Base-by-base conservation (phyloP, 2,329 filamentous ascomycete species). In the Aspergillus quadrilineatus region DNA sequence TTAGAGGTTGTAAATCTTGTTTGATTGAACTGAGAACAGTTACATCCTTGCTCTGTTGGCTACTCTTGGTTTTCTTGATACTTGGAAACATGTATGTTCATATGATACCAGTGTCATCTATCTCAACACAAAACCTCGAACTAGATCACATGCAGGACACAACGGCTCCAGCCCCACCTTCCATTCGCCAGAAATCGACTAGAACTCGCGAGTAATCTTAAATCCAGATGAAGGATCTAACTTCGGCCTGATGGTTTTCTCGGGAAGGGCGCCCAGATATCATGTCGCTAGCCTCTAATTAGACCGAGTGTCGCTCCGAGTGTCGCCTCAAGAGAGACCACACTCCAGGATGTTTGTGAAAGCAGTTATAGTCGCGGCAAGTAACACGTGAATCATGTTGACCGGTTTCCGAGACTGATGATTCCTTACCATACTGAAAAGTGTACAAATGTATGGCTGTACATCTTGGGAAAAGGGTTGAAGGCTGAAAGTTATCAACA, bases 311-410 rank as follows among this genome's bases (percentile, higher is more conserved):
- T 17, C 17, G 17, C 17, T 17, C 17, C 17, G 17, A 17, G 17
- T 17, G 22, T 22, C 22, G 22, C 22, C 22, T 22, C 22, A 22
- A 22, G 3, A 22, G 22, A 22, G 22, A 22, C 22, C 22, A 22
- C 22, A 22, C 22, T 22, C 22, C 22, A 22, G 22, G 22, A 22
- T 22, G 22, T 90, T 89, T 68, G 90, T 85, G 73, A 88, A 22
- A 22, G 22, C 22, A 22, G 22, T 22, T 22, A 22, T 22, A 22
- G 22, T 22, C 22, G 22, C 22, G 22, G 22, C 22, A 4, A 22
- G 22, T 22, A 22, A 22, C 22, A 22, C 22, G 22, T 22, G 22
- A 4, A 22, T 22, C 22, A 22, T 22, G 22, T 22, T 22, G 22
- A 22, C 22, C 22, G 22, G 22, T 22, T 22, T 22, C 22, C 22